Percentiles rank a stretch among this genome's conserved stretches.
These are phyloP conservation scores for Pseudonectria buxi DNA, from an alignment of 2,329 filamentous ascomycete genomes.

Conservation along the genomic window DNA sequence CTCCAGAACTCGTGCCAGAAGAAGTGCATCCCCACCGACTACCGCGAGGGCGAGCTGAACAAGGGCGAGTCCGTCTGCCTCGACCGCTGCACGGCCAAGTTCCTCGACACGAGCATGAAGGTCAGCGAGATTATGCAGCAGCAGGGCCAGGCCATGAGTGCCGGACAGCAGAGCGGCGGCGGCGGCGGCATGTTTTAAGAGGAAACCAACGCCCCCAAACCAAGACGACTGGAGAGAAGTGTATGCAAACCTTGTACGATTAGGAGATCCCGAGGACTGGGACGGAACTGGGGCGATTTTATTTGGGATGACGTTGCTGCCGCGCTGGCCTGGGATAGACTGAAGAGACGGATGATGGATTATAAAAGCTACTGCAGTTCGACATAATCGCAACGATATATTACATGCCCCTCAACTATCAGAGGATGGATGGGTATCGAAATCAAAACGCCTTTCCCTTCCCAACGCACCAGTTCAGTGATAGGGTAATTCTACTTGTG, in stretches of 20 bases:
- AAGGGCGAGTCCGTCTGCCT: constrained; percentile 98
- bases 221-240: neutral
- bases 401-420: too few relatives aligned
- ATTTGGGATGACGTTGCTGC: too few relatives aligned
- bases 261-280: too few relatives aligned
- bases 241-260: neutral
- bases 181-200: constrained; percentile 25
- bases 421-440: too few relatives aligned
- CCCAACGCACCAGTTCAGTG: too few relatives aligned
- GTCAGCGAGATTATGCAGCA: constrained; percentile 94
- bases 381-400: too few relatives aligned
- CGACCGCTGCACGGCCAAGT: constrained; percentile 94
- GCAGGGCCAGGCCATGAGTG: constrained; percentile 64
- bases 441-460: too few relatives aligned
- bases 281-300: too few relatives aligned
- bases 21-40: constrained; percentile 89
- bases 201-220: neutral
- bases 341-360: too few relatives aligned
- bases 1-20: constrained; percentile 82
- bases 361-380: too few relatives aligned
- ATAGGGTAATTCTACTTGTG: too few relatives aligned
- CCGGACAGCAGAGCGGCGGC: constrained; percentile 27
- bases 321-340: too few relatives aligned
- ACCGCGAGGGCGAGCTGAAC: constrained; percentile 94
- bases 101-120: constrained; percentile 98